Percentiles rank a stretch among this genome's conserved stretches.
Conservation (phyloP, 371 early-diverging fungal genomes). For the Mortierella sp. region DNA sequence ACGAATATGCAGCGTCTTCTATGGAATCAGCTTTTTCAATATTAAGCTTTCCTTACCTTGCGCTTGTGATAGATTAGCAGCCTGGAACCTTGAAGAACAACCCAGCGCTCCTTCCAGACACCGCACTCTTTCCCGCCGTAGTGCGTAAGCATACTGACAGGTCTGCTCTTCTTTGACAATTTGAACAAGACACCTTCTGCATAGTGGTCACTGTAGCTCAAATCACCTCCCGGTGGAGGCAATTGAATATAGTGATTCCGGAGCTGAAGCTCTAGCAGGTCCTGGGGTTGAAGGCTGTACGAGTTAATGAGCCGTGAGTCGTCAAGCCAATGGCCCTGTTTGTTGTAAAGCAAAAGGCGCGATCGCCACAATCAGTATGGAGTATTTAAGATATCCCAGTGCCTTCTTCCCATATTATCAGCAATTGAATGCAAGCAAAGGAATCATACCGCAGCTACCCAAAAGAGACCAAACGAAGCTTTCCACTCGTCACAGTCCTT, state of each 20-base stretch:
- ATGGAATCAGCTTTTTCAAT: too few relatives aligned
- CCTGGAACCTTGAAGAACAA: slow-evolving; percentile 45
- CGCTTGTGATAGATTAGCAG: slow-evolving; percentile 43
- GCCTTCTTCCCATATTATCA: not conserved
- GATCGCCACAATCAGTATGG: not conserved
- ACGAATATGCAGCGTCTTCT: too few relatives aligned
- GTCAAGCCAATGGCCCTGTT: slow-evolving; percentile 50
- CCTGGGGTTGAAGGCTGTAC: slow-evolving; percentile 32
- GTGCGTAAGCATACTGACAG: slow-evolving; percentile 30
- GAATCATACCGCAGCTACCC: slow-evolving; percentile 40
- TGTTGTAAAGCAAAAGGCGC: not conserved
- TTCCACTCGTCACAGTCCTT: slow-evolving; percentile 36
- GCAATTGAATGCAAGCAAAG: not conserved
- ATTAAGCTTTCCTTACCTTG: too few relatives aligned
- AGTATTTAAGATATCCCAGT: too few relatives aligned
- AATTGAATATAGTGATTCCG: slow-evolving; percentile 41
- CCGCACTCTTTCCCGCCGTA: slow-evolving; percentile 25
- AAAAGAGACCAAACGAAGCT: slow-evolving; percentile 41
- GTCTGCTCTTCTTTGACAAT: slow-evolving; percentile 42
- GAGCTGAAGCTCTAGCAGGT: slow-evolving; percentile 39
- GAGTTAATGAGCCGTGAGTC: slow-evolving; percentile 42
- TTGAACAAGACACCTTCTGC: slow-evolving; percentile 47
- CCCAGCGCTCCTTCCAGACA: slow-evolving; percentile 51
- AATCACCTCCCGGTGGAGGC: slow-evolving; percentile 28
- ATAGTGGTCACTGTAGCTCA: slow-evolving; percentile 42